These are phyloP conservation scores for Cryptococcus sp. DNA, from an alignment of 1,284 basidiomycete species.

Conservation along the genomic window DNA sequence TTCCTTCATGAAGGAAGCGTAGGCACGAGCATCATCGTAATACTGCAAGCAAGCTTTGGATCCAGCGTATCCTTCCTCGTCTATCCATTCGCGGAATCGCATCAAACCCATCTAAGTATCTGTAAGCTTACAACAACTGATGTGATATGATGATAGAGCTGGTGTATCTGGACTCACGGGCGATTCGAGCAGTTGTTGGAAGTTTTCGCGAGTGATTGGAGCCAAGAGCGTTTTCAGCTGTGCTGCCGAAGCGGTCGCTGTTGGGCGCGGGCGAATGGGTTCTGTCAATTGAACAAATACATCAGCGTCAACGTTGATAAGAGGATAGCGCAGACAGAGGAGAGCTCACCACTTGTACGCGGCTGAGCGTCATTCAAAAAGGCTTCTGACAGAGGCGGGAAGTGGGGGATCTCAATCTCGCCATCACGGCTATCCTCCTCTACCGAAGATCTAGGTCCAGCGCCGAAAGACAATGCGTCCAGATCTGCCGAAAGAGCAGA, in stretches of 20 bases:
- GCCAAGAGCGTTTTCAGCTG: slow-evolving; percentile 6
- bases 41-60: slow-evolving; percentile 14
- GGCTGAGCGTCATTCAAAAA: neutral
- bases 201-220: slow-evolving; percentile 10
- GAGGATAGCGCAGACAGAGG: too few species aligned
- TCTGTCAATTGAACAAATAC: slow-evolving; percentile 3
- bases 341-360: slow-evolving; percentile 22
- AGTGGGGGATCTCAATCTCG: slow-evolving; percentile 20
- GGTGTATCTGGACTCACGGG: slow-evolving; percentile 9
- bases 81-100: slow-evolving; percentile 19
- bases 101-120: slow-evolving; percentile 18
- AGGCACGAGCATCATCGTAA: slow-evolving; percentile 19
- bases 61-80: slow-evolving; percentile 19
- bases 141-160: neutral
- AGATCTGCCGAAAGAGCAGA: slow-evolving; percentile 3
- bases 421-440: neutral
- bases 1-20: slow-evolving; percentile 11
- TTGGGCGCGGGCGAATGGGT: slow-evolving; percentile 4
- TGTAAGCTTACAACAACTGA: neutral
- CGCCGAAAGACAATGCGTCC: slow-evolving; percentile 8
- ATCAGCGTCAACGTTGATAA: too few species aligned
- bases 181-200: slow-evolving; percentile 14
- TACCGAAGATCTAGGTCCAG: neutral
- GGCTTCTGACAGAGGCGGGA: slow-evolving; percentile 15
- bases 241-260: too few species aligned